Evolutionary conservation across 108 stramenopile genomes (phyloP).

Genomic region (Cyclotella cryptica): DNA sequence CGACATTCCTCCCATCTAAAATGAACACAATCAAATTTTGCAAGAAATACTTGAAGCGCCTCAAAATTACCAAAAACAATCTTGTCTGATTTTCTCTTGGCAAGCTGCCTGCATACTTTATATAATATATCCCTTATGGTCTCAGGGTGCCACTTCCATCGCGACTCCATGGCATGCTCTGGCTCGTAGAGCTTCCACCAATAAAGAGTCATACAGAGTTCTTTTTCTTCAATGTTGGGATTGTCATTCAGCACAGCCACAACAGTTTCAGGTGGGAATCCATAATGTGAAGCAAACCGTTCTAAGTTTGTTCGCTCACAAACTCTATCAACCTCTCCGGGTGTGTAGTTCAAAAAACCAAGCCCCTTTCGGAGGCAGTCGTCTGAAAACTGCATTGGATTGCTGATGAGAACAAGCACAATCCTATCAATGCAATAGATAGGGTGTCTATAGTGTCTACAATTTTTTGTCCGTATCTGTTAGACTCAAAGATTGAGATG

Average conservation of each 20-base stretch:
- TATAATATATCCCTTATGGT: constrained; percentile 10
- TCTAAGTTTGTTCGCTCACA: constrained; percentile 9
- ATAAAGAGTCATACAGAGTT: constrained; percentile 9
- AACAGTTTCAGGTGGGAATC: constrained; percentile 10
- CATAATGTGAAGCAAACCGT: constrained; percentile 2
- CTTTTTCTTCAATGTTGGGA: background rate
- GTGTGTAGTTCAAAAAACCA: background rate
- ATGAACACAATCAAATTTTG: constrained; percentile 11
- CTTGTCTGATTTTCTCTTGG: constrained; percentile 1
- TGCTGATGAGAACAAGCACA: no score
- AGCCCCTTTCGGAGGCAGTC: constrained; percentile 11
- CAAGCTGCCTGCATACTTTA: background rate
- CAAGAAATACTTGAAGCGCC: background rate
- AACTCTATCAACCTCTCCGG: background rate
- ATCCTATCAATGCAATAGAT: no score
- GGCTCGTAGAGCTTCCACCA: constrained; percentile 11
- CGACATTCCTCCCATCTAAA: constrained; percentile 3
- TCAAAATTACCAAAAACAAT: constrained; percentile 7
- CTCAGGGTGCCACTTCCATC: constrained; percentile 19
- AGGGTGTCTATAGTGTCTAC: no score
- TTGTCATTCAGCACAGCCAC: constrained; percentile 8
- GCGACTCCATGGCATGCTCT: constrained; percentile 3
- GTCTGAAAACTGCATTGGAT: background rate
- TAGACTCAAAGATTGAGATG: no score
- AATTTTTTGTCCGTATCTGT: no score